phyloP scores from a whole-genome alignment of 2,329 filamentous ascomycete species.

The Monilinia vaccinii-corymbosi region DNA sequence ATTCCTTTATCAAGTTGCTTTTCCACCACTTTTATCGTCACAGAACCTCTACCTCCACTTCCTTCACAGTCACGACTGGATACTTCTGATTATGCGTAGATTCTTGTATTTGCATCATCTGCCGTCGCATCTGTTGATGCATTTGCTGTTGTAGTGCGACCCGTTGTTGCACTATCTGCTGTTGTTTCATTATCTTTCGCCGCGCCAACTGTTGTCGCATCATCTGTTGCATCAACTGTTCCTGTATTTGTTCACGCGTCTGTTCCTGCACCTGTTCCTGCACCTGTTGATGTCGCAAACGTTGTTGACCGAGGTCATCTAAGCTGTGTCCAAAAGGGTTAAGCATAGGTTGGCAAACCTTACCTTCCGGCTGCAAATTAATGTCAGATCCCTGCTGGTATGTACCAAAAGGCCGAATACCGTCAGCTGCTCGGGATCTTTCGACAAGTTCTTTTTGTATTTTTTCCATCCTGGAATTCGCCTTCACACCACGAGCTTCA shows the following conservation, averaged over 20 bases:
- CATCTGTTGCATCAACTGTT: neutral
- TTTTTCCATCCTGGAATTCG: slow-evolving; percentile 1
- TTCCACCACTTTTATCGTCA: neutral
- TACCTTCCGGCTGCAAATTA: neutral
- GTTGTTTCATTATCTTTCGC: neutral
- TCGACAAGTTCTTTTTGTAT: neutral
- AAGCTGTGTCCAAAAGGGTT: neutral
- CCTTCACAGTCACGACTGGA: neutral
- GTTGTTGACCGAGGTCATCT: neutral
- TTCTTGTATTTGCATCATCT: neutral
- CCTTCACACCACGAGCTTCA: neutral
- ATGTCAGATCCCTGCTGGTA: neutral
- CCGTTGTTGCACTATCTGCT: neutral
- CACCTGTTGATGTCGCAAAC: neutral
- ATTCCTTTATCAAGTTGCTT: neutral
- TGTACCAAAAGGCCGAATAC: slow-evolving; percentile 1
- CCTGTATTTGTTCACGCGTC: neutral
- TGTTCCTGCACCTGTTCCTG: neutral
- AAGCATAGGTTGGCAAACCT: too few relatives aligned
- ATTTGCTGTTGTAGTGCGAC: neutral
- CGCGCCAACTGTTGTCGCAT: neutral
- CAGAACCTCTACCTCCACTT: neutral
- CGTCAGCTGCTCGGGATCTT: slow-evolving; percentile 4
- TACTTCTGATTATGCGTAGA: neutral
- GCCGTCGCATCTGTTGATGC: neutral